Evolutionary conservation across 2,329 filamentous ascomycete species (phyloP), one percentile per base, ranked within the genome.

Genomic region (Paecilomyces sp.): DNA sequence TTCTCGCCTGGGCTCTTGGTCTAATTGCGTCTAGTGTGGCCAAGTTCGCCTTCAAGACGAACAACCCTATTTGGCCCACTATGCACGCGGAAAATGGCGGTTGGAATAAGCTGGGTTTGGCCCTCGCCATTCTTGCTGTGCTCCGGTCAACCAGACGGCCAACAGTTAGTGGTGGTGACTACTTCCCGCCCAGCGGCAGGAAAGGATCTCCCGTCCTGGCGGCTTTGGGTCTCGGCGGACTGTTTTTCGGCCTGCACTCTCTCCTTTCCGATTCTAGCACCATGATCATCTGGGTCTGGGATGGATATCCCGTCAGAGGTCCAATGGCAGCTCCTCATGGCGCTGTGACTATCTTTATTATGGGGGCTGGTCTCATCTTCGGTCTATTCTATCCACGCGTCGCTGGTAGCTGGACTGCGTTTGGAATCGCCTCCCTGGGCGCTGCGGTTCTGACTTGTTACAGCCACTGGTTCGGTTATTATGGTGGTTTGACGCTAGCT

Each of bases 251-350:
- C 4, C 82, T 97, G 70, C 94, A 97, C 72, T 97, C 92, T 1
- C 81, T 99, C 9, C 83, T 99, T 11, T 97, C 94, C 0, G 94
- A 99, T 72, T 96, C 92, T 0, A 97, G 94, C 79, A 99, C 94
- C 58, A 97, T 99, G 92, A 97, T 97, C 60, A 83, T 92, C 15
- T 99, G 94, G 94, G 91, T 91, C 2, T 99, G 94, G 94, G 92
- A 97, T 67, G 94, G 94, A 6, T 99, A 90, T 68, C 94, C 94
- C 13, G 85, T 97, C 50, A 86, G 89, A 56, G 94, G 94, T 6
- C 94, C 94, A 2, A 85, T 94, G 56, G 86, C 92, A 62, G 91
- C 88, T 55, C 91, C 92, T n/a, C 92, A 97, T 69, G 94, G 92
- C 58, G 91, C 90, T 68, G 85, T 88, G 72, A 97, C 92, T 1